Evolutionary conservation across 768 basidiomycete genomes (phyloP).

Genomic region (Boletus reticulatus): DNA sequence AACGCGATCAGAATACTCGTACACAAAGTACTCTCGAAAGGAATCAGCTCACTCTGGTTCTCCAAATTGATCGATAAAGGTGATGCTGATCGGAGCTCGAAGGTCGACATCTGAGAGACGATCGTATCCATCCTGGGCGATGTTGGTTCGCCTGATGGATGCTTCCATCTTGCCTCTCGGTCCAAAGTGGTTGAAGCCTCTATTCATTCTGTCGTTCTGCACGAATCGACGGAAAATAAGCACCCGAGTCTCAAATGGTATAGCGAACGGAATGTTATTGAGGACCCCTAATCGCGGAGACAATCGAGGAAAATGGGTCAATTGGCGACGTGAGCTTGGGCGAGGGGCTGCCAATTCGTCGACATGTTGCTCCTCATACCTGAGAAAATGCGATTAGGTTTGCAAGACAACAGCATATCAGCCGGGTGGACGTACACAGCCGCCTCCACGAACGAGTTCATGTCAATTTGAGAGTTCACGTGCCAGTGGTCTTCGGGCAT

Average conservation of each 20-base stretch:
- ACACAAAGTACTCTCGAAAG: not conserved
- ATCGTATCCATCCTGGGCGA: slow-evolving; percentile 92
- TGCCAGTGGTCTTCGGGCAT: slow-evolving; percentile 86
- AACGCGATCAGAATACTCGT: not conserved
- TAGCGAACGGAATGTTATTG: slow-evolving; percentile 94
- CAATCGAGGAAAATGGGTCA: slow-evolving; percentile 56
- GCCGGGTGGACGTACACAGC: slow-evolving; percentile 57
- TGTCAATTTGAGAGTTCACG: slow-evolving; percentile 55
- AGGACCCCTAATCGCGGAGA: slow-evolving; percentile 82
- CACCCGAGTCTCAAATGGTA: slow-evolving; percentile 91
- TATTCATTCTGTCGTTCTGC: slow-evolving; percentile 49
- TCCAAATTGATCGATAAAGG: slow-evolving; percentile 90
- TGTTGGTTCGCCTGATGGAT: slow-evolving; percentile 56
- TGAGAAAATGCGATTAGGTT: slow-evolving; percentile 23
- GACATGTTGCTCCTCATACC: slow-evolving; percentile 64
- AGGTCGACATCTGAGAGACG: slow-evolving; percentile 73
- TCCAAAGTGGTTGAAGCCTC: slow-evolving; percentile 15
- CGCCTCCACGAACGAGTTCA: slow-evolving; percentile 78
- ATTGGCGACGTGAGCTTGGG: slow-evolving; percentile 60
- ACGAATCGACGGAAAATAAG: slow-evolving; percentile 87
- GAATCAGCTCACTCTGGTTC: slow-evolving; percentile 65
- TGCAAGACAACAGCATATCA: not conserved
- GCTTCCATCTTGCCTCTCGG: slow-evolving; percentile 23
- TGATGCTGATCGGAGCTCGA: slow-evolving; percentile 81
- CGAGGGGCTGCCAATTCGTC: slow-evolving; percentile 27